Percentiles rank a stretch among this genome's conserved stretches.
Conservation (phyloP, 805 yeast genomes). For the Lipomyces chichibuensis region DNA sequence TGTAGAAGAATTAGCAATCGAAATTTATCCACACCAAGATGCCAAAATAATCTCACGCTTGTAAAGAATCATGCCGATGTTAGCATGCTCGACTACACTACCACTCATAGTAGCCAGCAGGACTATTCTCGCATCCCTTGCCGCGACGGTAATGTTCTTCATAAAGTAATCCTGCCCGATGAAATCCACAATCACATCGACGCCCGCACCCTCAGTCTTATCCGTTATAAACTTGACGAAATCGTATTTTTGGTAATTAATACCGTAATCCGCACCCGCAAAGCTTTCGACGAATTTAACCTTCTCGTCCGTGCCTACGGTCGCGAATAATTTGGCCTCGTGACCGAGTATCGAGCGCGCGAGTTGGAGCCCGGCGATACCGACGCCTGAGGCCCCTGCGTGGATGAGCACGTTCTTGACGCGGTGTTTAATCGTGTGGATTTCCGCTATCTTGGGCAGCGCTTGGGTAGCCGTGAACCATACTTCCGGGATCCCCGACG, state of each 20-base stretch:
- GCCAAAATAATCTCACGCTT: constrained; percentile 35
- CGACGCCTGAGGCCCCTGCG: constrained; percentile 45
- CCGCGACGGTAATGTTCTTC: constrained; percentile 37
- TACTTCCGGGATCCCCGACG: constrained; percentile 45
- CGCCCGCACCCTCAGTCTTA: constrained; percentile 35
- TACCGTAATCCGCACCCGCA: constrained; percentile 31
- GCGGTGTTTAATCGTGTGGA: constrained; percentile 39
- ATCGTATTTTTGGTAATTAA: constrained; percentile 40
- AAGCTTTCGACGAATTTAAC: constrained; percentile 37
- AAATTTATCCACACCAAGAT: too few species aligned
- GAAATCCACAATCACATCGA: constrained; percentile 43
- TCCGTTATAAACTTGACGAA: constrained; percentile 18
- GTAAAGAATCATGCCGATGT: constrained; percentile 36
- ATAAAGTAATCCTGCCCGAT: constrained; percentile 43
- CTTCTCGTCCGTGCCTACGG: constrained; percentile 42
- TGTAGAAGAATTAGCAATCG: not conserved
- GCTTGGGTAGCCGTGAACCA: constrained; percentile 48
- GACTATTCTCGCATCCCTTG: constrained; percentile 41
- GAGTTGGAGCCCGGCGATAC: constrained; percentile 46
- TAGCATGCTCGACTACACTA: constrained; percentile 27
- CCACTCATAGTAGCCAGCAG: constrained; percentile 41
- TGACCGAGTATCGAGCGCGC: constrained; percentile 44
- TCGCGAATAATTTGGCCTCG: constrained; percentile 42
- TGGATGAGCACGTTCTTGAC: constrained; percentile 42
- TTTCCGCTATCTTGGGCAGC: constrained; percentile 38